phyloP scores from a whole-genome alignment of 2,329 filamentous ascomycete genomes.

The Colletotrichum chlorophyti region DNA sequence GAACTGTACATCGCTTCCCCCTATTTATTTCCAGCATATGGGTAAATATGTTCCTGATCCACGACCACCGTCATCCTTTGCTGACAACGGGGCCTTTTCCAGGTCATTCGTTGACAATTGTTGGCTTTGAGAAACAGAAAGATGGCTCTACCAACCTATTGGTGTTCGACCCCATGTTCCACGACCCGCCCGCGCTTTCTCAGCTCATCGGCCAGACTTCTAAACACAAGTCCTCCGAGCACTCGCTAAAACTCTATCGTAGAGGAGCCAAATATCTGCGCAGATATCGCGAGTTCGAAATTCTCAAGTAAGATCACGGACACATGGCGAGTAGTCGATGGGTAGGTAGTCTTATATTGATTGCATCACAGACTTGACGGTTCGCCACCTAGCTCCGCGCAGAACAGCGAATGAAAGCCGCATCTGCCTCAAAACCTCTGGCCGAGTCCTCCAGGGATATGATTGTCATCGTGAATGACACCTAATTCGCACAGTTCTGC shows the following conservation, averaged over 20 bases:
- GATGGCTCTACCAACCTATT: constrained; percentile 74
- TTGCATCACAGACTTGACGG: constrained; percentile 14
- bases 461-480: not conserved
- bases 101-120: constrained; percentile 89
- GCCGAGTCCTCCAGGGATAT: too few species aligned
- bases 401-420: not conserved
- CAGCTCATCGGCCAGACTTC: constrained; percentile 60
- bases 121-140: constrained; percentile 77
- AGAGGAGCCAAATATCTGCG: constrained; percentile 71
- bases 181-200: constrained; percentile 68
- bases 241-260: constrained; percentile 75
- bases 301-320: constrained; percentile 52
- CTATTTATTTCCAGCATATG: constrained; percentile 89
- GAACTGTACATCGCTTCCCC: constrained; percentile 74
- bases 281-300: constrained; percentile 79
- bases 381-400: not conserved
- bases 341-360: too few species aligned
- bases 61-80: not conserved
- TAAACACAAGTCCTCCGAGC: constrained; percentile 52
- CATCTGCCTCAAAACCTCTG: not conserved
- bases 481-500: constrained; percentile 36
- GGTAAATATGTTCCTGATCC: constrained; percentile 48
- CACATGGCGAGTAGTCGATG: too few species aligned
- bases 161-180: constrained; percentile 88
- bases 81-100: not conserved